Percentiles rank a stretch among this genome's conserved stretches.
Evolutionary conservation across 2,329 filamentous ascomycete genomes (phyloP).

Genomic region (Bipolaris cookei): DNA sequence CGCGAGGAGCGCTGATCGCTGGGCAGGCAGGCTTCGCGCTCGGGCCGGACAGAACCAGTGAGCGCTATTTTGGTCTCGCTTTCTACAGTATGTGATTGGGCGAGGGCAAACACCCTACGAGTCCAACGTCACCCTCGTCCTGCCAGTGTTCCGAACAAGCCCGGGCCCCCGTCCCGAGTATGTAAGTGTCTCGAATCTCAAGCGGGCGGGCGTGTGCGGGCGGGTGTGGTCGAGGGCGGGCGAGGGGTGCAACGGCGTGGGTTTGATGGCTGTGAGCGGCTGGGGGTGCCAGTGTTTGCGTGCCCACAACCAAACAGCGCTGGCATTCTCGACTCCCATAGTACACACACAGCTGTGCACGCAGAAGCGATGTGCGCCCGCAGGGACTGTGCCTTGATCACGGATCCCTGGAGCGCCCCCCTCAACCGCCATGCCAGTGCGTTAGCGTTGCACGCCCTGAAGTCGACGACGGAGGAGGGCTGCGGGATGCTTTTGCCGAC

Average conservation of each 20-base stretch:
- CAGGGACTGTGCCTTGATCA: conserved; percentile 24
- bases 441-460: conserved; percentile 18
- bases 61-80: conserved; percentile 19
- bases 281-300: neutral
- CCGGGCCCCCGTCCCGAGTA: too few species aligned
- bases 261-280: neutral
- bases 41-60: conserved; percentile 13
- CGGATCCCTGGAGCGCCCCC: conserved; percentile 10
- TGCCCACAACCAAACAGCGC: neutral
- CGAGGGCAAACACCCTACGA: neutral
- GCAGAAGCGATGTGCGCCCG: conserved; percentile 30
- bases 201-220: conserved; percentile 10
- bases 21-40: conserved; percentile 8
- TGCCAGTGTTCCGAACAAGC: too few species aligned
- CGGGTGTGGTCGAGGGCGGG: conserved; percentile 3
- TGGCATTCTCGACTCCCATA: conserved; percentile 29
- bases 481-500: conserved; percentile 28
- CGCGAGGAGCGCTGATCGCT: conserved; percentile 15
- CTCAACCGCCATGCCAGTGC: conserved; percentile 12
- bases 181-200: conserved; percentile 12
- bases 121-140: conserved; percentile 15
- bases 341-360: too few species aligned
- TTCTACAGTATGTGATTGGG: conserved; percentile 11
- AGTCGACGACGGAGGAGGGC: conserved; percentile 8
- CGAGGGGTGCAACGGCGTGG: neutral